Percentiles rank a stretch among this genome's conserved stretches.
phyloP scores from a whole-genome alignment of 2,329 filamentous ascomycete genomes.

The Graphiopsis chlorocephala region DNA sequence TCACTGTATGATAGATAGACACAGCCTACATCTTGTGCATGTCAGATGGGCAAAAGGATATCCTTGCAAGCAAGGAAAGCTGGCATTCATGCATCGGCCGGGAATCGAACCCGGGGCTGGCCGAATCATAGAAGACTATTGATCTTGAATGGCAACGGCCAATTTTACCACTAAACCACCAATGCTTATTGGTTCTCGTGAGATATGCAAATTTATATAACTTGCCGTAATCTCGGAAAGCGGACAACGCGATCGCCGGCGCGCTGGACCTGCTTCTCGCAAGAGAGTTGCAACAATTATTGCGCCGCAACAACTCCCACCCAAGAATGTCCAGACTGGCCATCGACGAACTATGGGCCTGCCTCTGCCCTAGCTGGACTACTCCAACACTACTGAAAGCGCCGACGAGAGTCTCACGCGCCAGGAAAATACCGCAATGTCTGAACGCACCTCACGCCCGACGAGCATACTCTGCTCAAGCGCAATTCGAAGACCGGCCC shows the following conservation, averaged over 20 bases:
- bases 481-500: not conserved
- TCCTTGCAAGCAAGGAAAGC: not conserved
- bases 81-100: not conserved
- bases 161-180: not conserved
- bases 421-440: slow-evolving; percentile 7
- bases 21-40: not conserved
- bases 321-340: slow-evolving; percentile 10
- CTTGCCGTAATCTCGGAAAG: not conserved
- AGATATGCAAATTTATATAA: not conserved
- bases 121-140: not conserved
- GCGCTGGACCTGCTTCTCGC: not conserved
- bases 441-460: not conserved
- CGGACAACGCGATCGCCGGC: not conserved
- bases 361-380: slow-evolving; percentile 12
- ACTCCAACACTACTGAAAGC: slow-evolving; percentile 1
- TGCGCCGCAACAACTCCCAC: not conserved
- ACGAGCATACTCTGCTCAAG: slow-evolving; percentile 6
- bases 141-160: not conserved
- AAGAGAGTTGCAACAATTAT: slow-evolving; percentile 1
- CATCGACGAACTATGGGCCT: slow-evolving; percentile 13
- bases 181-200: not conserved
- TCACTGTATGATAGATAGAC: not conserved
- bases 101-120: not conserved
- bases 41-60: not conserved
- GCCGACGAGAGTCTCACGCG: not conserved